Evolutionary conservation across 192 early-diverging fungal genomes (phyloP), one percentile per base, ranked within the genome.

Genomic region (Chytriomyces hyalinus): DNA sequence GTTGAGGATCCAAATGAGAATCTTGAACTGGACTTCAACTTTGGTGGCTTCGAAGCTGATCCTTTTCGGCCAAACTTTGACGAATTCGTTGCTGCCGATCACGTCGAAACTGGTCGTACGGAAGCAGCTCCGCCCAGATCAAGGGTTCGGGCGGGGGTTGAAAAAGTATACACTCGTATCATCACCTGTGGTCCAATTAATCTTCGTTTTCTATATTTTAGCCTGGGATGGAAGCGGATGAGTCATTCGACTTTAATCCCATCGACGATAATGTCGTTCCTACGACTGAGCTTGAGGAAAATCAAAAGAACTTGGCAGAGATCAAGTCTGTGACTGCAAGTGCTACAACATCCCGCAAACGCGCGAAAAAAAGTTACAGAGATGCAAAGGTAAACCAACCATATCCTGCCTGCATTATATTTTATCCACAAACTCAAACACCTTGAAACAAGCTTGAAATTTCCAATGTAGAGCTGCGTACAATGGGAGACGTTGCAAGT

Each of bases 231-330:
- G 36, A 36, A 36, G 36, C 36, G 36, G 36, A 36, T 36, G 36
- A 36, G 4, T 36, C 36, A 36, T 36, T 36, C 36, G 36, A 36
- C 36, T 36, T 36, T 36, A 36, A 36, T 36, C 36, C 36, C 36
- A 36, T 48, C 44, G 66, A 68, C n/a, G 22, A 68, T 13, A 46
- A 68, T 46, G 10, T 46, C 15, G 44, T 68, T 68, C 66, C 48
- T 36, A 36, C 36, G 36, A 36, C 20, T 59, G 57, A 59, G 57
- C 57, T 15, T 22, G 20, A 22, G 57, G 20, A 22, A 59, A 59
- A 15, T 36, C 36, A 36, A 36, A 36, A 36, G 36, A 36, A 36
- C 36, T 36, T 36, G 36, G 36, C 36, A 36, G 36, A 36, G 36
- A 36, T 36, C 36, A 36, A 36, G 36, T 36, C 36, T 36, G 36